phyloP scores from a whole-genome alignment of 805 yeast genomes.

The Ogataea zsoltii region DNA sequence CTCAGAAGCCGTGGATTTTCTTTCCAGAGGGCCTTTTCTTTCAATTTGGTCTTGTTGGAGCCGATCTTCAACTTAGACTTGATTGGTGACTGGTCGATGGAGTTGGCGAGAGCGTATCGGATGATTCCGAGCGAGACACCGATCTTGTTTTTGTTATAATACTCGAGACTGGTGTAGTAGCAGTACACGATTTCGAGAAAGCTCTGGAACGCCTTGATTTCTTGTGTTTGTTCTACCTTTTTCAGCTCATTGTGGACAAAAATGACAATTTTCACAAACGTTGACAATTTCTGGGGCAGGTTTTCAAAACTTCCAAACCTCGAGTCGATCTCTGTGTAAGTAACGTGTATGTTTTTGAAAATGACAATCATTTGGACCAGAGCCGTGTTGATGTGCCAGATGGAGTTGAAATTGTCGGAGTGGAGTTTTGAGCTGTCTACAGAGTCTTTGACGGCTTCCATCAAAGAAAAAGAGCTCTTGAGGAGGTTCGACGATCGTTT shows the following conservation, averaged over 20 bases:
- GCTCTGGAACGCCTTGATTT: slow-evolving; percentile 4
- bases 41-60: slow-evolving; percentile 13
- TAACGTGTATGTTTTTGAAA: slow-evolving; percentile 23
- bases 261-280: slow-evolving; percentile 23
- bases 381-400: slow-evolving; percentile 19
- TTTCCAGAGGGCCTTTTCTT: slow-evolving; percentile 23
- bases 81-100: slow-evolving; percentile 29
- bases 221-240: slow-evolving; percentile 7
- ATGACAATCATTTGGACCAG: slow-evolving; percentile 27
- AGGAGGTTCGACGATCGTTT: slow-evolving; percentile 24
- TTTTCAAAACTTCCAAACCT: slow-evolving; percentile 28
- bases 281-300: slow-evolving; percentile 23
- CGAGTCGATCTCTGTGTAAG: slow-evolving; percentile 20
- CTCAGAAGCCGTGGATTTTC: slow-evolving; percentile 20
- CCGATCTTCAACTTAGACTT: slow-evolving; percentile 26
- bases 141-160: slow-evolving; percentile 24
- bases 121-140: slow-evolving; percentile 30
- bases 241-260: slow-evolving; percentile 25
- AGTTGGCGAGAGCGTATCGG: slow-evolving; percentile 24
- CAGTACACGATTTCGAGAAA: slow-evolving; percentile 25
- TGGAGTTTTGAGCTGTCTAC: slow-evolving; percentile 7
- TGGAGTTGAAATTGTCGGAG: slow-evolving; percentile 9
- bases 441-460: slow-evolving; percentile 16
- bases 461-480: slow-evolving; percentile 21
- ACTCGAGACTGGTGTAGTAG: slow-evolving; percentile 28